Evolutionary conservation across 371 early-diverging fungal genomes (phyloP), one percentile per base, ranked within the genome.

Genomic region (Syncephalis plumigaleata): DNA sequence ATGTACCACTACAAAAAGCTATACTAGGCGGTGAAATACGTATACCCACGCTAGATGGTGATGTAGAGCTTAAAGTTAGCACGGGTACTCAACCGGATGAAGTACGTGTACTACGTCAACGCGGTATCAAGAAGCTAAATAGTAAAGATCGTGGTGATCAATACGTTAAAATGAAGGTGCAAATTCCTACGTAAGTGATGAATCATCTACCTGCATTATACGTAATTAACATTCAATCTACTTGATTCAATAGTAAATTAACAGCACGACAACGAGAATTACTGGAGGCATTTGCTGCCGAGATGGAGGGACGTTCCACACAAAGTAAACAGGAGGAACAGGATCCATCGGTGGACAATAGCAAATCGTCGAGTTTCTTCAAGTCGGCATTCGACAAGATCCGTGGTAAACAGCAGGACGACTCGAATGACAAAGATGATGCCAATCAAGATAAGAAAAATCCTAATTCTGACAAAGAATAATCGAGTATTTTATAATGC

Each of bases 21-120:
- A 60, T 89, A 1, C 62, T 94, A 26, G 95, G 95, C 36, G 95
- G 95, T 44, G 66, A 63, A 3, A 59, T 91, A 17, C 71, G 75
- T 3, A 74, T 94, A 36, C 92, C 91, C 2, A 91, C 93, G 7
- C 67, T 92, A 9, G 87, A 87, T 55, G 93, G 95, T 38, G 85
- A 90, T 51, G 88, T 92, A 1, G 95, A 94, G 46, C 61, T 94
- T 36, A 81, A 73, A 48, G 58, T 94, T 17, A 81, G 78, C 4
- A 55, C 80, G 8, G 91, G 91, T 22, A 77, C 84, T 7, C 95
- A 94, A 55, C 89, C 91, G 1, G 82, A 78, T 21, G 92, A 91
- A 18, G 70, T 71, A 44, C 75, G 79, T 36, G 63, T 79, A 15
- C 59, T 94, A 53, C 68, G 80, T 45, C 67, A 67, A 17, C 75